Evolutionary conservation across 106 monocot species (phyloP), one percentile per base, ranked within the genome.

Genomic region (Dioscorea alata): DNA sequence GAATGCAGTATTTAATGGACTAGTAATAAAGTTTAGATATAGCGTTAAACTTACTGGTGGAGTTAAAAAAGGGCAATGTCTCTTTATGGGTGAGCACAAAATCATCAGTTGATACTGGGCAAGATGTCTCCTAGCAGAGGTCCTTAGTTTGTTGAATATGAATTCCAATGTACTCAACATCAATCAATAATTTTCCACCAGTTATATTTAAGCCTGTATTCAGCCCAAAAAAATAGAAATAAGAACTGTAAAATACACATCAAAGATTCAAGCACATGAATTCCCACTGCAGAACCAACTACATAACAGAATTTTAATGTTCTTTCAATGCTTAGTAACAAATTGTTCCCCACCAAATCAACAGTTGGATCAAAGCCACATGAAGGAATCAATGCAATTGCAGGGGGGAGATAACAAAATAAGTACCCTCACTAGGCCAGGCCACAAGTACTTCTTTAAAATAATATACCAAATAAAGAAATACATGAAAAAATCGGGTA

Each of bases 41-140:
- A 10, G 5, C 1, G 28, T 28, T 28, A 28, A 28, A 42, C 81
- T 79, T 52, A 88, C 88, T 13, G 84, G 88, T 49, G 88, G 88
- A 50, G 88, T 84, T 13, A 57, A 67, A 32, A 32, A 61, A 61
- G 34, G 88, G 88, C 31, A 88, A 69, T 16, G 63, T 71, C 58
- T 84, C 81, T 28, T 74, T 16, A 61, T 79, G 81, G 48, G 88
- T 48, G 18, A 88, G 13, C 21, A 71, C 59, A 57, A 88, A 88
- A 22, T 82, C 79, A 74, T 84, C 84, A 56, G 31, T 62, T 20
- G 63, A 23, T 18, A 79, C 63, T 19, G 88, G 88, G 70, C 88
- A 88, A 16, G 79, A 24, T 69, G 88, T 82, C 75, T 79, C 77
- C 15, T 75, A 56, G 66, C 88, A 88, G 33, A 88, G 68, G 23